These are phyloP conservation scores for Pigoraptor vietnamica DNA, from an alignment of 78 protist species.

Conservation along the genomic window DNA sequence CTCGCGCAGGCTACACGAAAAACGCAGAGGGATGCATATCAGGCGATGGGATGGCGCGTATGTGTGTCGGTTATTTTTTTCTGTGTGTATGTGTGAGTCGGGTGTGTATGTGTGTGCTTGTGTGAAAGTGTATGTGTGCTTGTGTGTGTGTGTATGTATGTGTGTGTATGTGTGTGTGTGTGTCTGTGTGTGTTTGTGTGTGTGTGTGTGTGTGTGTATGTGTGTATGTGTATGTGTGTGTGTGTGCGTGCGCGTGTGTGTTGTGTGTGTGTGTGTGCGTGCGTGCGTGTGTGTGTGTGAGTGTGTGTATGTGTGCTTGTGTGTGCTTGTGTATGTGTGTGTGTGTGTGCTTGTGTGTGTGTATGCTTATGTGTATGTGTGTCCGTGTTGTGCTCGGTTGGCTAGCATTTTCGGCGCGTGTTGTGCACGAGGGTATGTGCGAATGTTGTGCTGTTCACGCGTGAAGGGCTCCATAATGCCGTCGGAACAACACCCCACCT, in stretches of 20 bases:
- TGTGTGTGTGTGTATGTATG: neutral
- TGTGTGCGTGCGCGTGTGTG: neutral
- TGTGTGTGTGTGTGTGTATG: neutral
- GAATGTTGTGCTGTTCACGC: too few species aligned
- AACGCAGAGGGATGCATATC: too few species aligned
- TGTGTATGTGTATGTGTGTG: neutral
- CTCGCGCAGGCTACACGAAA: neutral
- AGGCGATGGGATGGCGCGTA: too few species aligned
- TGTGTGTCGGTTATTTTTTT: too few species aligned
- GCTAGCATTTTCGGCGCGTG: neutral
- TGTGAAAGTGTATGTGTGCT: neutral
- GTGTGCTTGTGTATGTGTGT: neutral
- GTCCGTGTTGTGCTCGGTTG: neutral
- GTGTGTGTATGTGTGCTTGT: neutral
- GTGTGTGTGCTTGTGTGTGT: neutral
- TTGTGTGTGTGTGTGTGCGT: neutral
- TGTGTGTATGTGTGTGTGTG: neutral
- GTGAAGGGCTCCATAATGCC: too few species aligned
- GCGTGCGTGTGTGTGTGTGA: neutral
- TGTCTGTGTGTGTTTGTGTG: neutral
- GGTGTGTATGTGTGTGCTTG: neutral
- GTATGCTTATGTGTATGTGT: neutral
- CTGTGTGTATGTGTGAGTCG: neutral
- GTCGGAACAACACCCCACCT: too few species aligned
- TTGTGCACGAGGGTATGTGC: neutral